Conservation (phyloP, 2,329 filamentous ascomycete species). For the Tolypocladium ophioglossoides region DNA sequence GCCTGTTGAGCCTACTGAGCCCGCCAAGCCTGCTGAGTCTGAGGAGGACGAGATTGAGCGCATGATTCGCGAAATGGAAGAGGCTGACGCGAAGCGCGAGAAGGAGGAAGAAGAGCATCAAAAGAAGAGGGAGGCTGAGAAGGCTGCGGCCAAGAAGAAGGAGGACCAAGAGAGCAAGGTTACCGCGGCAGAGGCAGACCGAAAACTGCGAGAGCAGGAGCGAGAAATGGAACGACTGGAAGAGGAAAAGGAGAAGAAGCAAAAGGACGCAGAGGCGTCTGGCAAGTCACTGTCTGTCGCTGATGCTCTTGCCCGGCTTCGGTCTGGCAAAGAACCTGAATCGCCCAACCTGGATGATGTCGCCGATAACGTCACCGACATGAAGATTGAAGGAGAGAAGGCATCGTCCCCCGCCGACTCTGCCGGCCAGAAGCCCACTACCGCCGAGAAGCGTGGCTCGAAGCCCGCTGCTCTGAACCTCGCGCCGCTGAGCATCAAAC, state of each 20-base stretch:
- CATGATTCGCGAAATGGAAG: slow-evolving; percentile 53
- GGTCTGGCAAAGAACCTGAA: slow-evolving; percentile 28
- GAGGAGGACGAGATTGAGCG: slow-evolving; percentile 48
- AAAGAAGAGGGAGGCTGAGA: slow-evolving; percentile 36
- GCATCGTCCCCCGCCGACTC: slow-evolving; percentile 30
- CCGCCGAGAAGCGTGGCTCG: slow-evolving; percentile 49
- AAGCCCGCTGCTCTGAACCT: slow-evolving; percentile 89
- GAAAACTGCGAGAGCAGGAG: slow-evolving; percentile 62
- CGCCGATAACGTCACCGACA: slow-evolving; percentile 38
- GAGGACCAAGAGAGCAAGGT: slow-evolving; percentile 32
- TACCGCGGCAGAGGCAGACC: slow-evolving; percentile 46
- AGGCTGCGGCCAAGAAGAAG: slow-evolving; percentile 37
- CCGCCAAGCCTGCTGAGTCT: slow-evolving; percentile 23
- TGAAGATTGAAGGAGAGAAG: slow-evolving; percentile 36
- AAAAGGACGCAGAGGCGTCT: slow-evolving; percentile 37
- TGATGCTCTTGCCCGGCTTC: slow-evolving; percentile 36
- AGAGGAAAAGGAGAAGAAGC: slow-evolving; percentile 55
- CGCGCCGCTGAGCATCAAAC: slow-evolving; percentile 67
- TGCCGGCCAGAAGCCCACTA: slow-evolving; percentile 36
- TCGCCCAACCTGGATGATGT: slow-evolving; percentile 27
- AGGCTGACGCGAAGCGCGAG: slow-evolving; percentile 39
- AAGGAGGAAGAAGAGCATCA: slow-evolving; percentile 33
- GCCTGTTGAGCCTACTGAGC: slow-evolving; percentile 20
- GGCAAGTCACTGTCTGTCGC: slow-evolving; percentile 36
- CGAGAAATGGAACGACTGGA: slow-evolving; percentile 63